Evolutionary conservation across 1,139 yeast genomes (phyloP).

Genomic region (Pneumocystis sp.): DNA sequence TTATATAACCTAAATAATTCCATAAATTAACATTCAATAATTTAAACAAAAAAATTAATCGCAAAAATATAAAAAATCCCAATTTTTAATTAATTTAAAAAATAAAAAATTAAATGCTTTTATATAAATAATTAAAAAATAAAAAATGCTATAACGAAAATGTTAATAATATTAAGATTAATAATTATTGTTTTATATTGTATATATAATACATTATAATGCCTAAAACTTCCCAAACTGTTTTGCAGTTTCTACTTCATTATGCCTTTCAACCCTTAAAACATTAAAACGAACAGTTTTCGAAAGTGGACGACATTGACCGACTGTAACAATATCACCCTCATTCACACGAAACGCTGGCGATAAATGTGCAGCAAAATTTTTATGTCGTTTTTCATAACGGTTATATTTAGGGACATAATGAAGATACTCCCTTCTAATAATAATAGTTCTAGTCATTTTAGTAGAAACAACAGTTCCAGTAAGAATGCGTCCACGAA

Average conservation of each 20-base stretch:
- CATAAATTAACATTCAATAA: conserved; percentile 4
- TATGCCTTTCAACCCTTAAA: conserved; percentile 71
- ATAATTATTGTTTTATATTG: conserved; percentile 7
- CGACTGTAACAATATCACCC: conserved; percentile 98
- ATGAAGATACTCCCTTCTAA: conserved; percentile 99
- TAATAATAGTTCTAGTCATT: conserved; percentile 99
- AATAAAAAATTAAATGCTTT: conserved; percentile 1
- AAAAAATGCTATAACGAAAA: not conserved
- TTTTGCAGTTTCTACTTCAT: conserved; percentile 65
- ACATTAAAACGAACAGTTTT: conserved; percentile 99
- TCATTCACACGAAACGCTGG: conserved; percentile 99
- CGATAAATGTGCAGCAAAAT: conserved; percentile 98
- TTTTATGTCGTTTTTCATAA: conserved; percentile 99
- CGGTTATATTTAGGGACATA: conserved; percentile 99
- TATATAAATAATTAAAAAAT: not conserved
- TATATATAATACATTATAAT: conserved; percentile 1
- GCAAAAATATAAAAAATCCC: conserved; percentile 4
- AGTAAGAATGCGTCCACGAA: conserved; percentile 98
- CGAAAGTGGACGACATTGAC: conserved; percentile 99
- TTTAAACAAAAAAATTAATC: not conserved
- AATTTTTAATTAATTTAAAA: not conserved
- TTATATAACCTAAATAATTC: not conserved
- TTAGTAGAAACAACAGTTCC: conserved; percentile 96
- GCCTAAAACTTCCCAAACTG: conserved; percentile 85
- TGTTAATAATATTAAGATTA: not conserved